Base-by-base conservation (phyloP, 306 rosid species). In the Aeschynomene evenia region DNA sequence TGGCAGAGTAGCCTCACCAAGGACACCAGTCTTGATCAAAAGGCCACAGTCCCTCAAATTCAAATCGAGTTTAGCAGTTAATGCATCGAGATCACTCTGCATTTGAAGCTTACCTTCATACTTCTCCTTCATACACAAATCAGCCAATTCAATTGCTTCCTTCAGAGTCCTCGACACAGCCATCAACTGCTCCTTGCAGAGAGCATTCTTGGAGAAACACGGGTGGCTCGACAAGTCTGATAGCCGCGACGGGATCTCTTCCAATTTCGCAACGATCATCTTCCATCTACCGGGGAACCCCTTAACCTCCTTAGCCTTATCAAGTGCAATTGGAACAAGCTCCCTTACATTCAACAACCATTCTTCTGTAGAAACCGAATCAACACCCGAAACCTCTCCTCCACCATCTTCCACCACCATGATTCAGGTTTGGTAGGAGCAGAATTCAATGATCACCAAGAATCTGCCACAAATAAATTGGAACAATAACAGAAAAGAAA, bases 161-260 rank as follows among this genome's bases (percentile, higher is more conserved):
- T 61, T 49, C 39, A 94, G 68, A 0, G 91, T 84, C 72, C 80
- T 85, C 0, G 87, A 79, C 63, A 94, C 86, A 0, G 89, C 92
- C 75, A 86, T 96, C 84, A 94, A 66, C 51, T 90, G 98, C 85
- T 94, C 98, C 84, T 84, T 86, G 63, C 97, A 94, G 26, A 94
- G 96, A 55, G 89, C 71, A 68, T 90, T 90, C 86, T 85, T 94
- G 31, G 89, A 82, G 88, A 94, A 94, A 68, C 89, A 90, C 9
- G 98, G 98, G 72, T 94, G 98, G 71, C 89, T 85, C 1, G 98
- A 94, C 74, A 94, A 88, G 51, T 94, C 94, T 0, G 90, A 88
- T 74, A 94, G 84, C 11, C 77, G 80, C 0, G 83, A 76, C 2
- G 98, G 98, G 76, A 94, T 82, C 82, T 87, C 84, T 80, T 94